Evolutionary conservation across 805 yeast genomes (phyloP).

Genomic region (Diddensiella transvaalensis): DNA sequence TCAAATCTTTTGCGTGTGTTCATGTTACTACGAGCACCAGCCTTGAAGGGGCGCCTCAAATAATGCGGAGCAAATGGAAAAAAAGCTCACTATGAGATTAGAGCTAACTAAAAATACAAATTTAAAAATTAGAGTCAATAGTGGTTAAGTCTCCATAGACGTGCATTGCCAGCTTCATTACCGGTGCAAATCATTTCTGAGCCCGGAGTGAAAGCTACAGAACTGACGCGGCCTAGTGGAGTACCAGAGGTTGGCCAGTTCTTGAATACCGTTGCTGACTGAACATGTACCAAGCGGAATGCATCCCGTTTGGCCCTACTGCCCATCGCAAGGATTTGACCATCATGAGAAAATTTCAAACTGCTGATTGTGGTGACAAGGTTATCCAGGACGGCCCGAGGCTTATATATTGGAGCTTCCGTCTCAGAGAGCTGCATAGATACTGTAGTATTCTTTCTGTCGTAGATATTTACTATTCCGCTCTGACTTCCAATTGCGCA

Average conservation of each 20-base stretch:
- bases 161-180: constrained; percentile 83
- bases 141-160: constrained; percentile 86
- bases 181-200: constrained; percentile 85
- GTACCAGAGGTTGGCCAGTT: constrained; percentile 99
- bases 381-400: constrained; percentile 68
- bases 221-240: constrained; percentile 90
- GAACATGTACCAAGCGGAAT: constrained; percentile 78
- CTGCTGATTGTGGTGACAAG: constrained; percentile 76
- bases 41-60: too few relatives aligned
- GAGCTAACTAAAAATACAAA: too few relatives aligned
- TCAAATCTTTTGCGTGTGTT: too few relatives aligned
- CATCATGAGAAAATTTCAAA: constrained; percentile 75
- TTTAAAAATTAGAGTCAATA: too few relatives aligned
- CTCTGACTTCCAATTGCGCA: constrained; percentile 83
- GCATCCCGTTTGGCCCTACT: constrained; percentile 85
- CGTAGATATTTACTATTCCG: constrained; percentile 88
- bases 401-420: constrained; percentile 40
- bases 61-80: too few relatives aligned
- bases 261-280: constrained; percentile 77
- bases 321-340: constrained; percentile 82
- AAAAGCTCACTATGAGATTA: too few relatives aligned
- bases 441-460: constrained; percentile 39
- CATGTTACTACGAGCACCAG: too few relatives aligned
- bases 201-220: constrained; percentile 72
- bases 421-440: constrained; percentile 24